A percentile compares a stretch with the other conserved stretches of the same genome.
Conservation (phyloP, 768 basidiomycete species). For the Plicaturopsis crispa region DNA sequence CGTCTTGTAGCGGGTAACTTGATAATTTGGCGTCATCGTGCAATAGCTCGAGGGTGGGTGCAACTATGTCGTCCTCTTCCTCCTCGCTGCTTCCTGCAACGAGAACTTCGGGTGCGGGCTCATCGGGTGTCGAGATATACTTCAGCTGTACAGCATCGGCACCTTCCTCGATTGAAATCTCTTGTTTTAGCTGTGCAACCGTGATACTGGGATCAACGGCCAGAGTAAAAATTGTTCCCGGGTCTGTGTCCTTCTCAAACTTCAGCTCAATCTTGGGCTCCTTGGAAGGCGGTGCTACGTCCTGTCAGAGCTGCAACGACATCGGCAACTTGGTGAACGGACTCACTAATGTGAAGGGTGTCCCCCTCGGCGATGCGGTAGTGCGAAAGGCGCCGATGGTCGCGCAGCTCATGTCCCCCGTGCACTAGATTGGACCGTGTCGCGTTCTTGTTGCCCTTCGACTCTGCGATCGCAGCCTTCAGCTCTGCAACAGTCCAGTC, state of each 20-base stretch:
- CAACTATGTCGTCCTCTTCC: not conserved
- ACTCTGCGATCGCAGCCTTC: not conserved
- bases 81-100: too few relatives aligned
- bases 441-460: not conserved
- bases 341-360: constrained; percentile 8
- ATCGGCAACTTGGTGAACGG: not conserved
- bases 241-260: not conserved
- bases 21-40: not conserved
- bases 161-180: constrained; percentile 8
- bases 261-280: not conserved
- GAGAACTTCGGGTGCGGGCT: constrained; percentile 1
- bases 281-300: constrained; percentile 7
- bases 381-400: constrained; percentile 3
- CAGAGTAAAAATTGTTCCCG: not conserved
- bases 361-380: constrained; percentile 2
- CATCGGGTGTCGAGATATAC: not conserved
- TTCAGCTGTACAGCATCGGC: constrained; percentile 5
- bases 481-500: not conserved
- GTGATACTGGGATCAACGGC: not conserved
- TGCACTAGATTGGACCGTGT: not conserved
- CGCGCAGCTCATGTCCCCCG: constrained; percentile 8
- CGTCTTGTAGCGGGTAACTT: not conserved
- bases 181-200: constrained; percentile 5
- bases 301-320: not conserved
- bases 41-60: not conserved